A percentile compares a stretch with the other conserved stretches of the same genome.
phyloP scores from a whole-genome alignment of 805 yeast genomes.

The Candida sphagnicola region DNA sequence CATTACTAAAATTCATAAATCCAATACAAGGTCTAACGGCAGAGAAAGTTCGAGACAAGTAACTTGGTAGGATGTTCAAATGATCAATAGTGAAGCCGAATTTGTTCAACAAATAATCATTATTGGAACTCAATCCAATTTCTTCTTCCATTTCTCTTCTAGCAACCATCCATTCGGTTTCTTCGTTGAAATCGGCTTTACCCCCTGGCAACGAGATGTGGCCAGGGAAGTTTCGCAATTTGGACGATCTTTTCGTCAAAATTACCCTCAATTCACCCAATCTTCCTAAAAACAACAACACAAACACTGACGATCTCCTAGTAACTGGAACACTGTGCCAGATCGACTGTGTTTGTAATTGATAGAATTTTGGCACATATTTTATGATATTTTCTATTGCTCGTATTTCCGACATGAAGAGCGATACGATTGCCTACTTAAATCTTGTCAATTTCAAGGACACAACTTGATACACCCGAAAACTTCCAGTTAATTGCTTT shows the following conservation, averaged over 20 bases:
- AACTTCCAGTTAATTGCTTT: too few relatives aligned
- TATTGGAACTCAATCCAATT: conserved; percentile 62
- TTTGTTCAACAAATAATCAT: conserved; percentile 37
- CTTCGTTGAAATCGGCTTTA: conserved; percentile 67
- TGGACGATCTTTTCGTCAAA: conserved; percentile 71
- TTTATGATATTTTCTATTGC: conserved; percentile 15
- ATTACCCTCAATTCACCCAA: conserved; percentile 74
- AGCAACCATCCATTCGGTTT: conserved; percentile 68
- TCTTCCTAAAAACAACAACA: conserved; percentile 68
- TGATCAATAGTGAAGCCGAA: conserved; percentile 59
- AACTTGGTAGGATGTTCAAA: conserved; percentile 66
- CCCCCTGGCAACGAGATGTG: conserved; percentile 95
- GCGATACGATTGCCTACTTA: neutral
- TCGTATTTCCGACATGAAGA: neutral
- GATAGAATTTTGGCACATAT: conserved; percentile 30
- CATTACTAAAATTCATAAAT: conserved; percentile 41
- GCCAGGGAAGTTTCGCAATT: conserved; percentile 74
- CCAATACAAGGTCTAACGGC: conserved; percentile 83
- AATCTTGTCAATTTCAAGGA: too few relatives aligned
- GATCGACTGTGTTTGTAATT: conserved; percentile 28
- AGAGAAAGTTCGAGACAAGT: conserved; percentile 73
- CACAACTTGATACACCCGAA: too few relatives aligned
- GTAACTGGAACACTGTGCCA: conserved; percentile 65
- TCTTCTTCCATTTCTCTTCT: conserved; percentile 86
- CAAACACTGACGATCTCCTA: conserved; percentile 76